Base-by-base conservation (phyloP, 768 basidiomycete genomes). In the Xerocomus potaroensis region DNA sequence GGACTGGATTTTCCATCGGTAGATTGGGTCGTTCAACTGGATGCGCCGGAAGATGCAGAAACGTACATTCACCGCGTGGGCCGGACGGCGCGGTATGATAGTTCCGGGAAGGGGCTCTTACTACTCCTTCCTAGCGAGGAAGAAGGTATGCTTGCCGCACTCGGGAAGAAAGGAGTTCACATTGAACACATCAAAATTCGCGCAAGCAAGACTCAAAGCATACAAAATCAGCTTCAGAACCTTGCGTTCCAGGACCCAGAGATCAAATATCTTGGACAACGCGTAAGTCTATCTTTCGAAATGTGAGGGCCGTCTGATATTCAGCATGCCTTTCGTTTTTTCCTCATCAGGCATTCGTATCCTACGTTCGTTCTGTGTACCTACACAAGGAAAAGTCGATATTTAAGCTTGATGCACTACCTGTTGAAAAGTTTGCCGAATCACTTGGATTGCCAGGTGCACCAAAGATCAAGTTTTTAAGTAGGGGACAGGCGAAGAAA, bases 21-120 rank as follows among this genome's bases (percentile, higher is more conserved):
- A 18, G 91, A 96, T 65, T 98, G 95, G 95, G 95, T 99, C 2
- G 62, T 99, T 23, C 95, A 99, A 63, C 71, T 93, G 11, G 95
- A 99, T 65, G 91, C 90, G 3, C 95, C 95, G 0, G 95, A 99
- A 68, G 95, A 99, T 59, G 91, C 87, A 5, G 93, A 96, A 39
- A 99, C 93, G 10, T 97, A 99, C 64, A 91, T 99, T 32, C 95
- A 99, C 64, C 83, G 95, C 24, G 94, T 99, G 2, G 95, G 95
- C 0, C 77, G 95, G 37, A 99, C 95, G 14, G 95, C 95, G 36
- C 74, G 95, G 40, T 97, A 98, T 60, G 85, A 94, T 61, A 86
- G 86, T 51, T 82, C 85, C 26, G 96, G 96, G 0, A 90, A 91
- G 60, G 86, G 81, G 0, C 66, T 98, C 29, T 65, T 96, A 54